Conservation (phyloP, 164 flowering plant genomes). For the Aristolochia contorta region DNA sequence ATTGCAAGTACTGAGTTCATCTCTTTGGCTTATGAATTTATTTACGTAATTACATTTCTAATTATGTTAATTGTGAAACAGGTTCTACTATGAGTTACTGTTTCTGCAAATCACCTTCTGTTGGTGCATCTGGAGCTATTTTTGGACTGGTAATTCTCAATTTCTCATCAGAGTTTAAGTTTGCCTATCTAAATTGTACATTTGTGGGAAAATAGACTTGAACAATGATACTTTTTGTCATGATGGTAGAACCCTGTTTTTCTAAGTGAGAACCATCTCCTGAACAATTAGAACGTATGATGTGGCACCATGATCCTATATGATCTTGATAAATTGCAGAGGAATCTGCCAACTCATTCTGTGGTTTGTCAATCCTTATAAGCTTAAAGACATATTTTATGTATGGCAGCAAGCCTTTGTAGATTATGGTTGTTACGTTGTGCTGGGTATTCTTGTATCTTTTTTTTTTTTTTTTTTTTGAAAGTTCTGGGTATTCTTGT, state of each 20-base stretch:
- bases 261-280: background rate
- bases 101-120: conserved; percentile 62
- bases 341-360: too few relatives aligned
- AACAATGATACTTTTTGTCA: background rate
- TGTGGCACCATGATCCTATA: background rate
- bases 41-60: conserved; percentile 10
- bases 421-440: too few relatives aligned
- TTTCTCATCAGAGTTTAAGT: background rate
- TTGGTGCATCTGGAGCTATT: conserved; percentile 97
- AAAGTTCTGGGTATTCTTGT: too few relatives aligned
- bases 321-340: too few relatives aligned
- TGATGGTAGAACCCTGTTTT: background rate
- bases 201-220: background rate
- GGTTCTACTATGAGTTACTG: conserved; percentile 80
- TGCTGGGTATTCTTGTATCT: too few relatives aligned
- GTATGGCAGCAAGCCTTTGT: too few relatives aligned
- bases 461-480: too few relatives aligned
- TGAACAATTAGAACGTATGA: background rate
- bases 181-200: background rate
- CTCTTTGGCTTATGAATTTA: background rate
- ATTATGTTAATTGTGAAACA: conserved; percentile 20
- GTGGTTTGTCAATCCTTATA: too few relatives aligned
- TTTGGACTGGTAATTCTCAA: conserved; percentile 69
- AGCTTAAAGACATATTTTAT: too few relatives aligned
- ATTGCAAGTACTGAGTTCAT: conserved; percentile 50